These are phyloP conservation scores for Phoma sp. DNA, from an alignment of 2,329 filamentous ascomycete genomes.

Conservation along the genomic window DNA sequence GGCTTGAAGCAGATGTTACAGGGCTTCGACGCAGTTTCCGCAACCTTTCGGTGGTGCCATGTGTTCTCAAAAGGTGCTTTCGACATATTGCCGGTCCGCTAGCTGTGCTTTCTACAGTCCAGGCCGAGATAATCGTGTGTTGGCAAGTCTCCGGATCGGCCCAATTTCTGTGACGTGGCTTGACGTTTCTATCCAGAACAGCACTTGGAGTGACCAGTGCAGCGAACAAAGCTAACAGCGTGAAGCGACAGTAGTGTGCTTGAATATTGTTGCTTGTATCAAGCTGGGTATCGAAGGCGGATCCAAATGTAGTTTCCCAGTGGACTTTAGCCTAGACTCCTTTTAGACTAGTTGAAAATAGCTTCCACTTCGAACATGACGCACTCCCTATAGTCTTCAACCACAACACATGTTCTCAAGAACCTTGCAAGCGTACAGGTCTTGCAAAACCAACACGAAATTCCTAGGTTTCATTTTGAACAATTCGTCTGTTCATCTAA, in stretches of 20 bases:
- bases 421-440: not conserved
- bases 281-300: not conserved
- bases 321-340: not conserved
- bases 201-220: not conserved
- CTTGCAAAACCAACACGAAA: not conserved
- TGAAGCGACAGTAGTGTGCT: not conserved
- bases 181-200: not conserved
- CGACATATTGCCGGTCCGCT: not conserved
- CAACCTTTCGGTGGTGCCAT: conserved; percentile 86
- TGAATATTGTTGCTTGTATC: not conserved
- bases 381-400: conserved; percentile 4
- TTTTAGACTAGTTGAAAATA: not conserved
- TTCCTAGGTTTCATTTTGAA: not conserved
- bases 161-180: not conserved
- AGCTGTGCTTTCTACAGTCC: not conserved
- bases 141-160: not conserved
- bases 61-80: conserved; percentile 67
- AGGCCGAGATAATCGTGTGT: not conserved
- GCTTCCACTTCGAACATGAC: conserved; percentile 12
- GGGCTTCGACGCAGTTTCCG: conserved; percentile 79
- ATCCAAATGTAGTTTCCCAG: not conserved
- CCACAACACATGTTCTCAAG: conserved; percentile 21
- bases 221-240: not conserved
- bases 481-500: not conserved
- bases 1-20: conserved; percentile 94